A percentile compares a stretch with the other conserved stretches of the same genome.
These are phyloP conservation scores for Musa schizocarpa DNA, from an alignment of 176 grass and related monocot species.

Conservation along the genomic window DNA sequence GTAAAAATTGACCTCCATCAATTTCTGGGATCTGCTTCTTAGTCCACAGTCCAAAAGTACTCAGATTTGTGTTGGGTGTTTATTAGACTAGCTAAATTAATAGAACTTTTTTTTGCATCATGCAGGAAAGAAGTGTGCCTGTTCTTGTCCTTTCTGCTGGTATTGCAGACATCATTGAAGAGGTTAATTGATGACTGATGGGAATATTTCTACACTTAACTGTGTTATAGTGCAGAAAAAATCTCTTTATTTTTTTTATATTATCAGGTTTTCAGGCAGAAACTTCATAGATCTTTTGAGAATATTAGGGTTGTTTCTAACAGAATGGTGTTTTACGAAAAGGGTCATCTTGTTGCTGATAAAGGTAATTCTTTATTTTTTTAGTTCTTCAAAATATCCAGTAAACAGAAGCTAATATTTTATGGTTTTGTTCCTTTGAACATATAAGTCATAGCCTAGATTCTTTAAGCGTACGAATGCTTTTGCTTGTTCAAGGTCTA, in stretches of 20 bases:
- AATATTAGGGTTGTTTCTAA: slow-evolving; percentile 92
- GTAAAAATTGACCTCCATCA: slow-evolving; percentile 32
- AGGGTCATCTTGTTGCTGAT: slow-evolving; percentile 63
- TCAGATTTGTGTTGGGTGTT: neutral
- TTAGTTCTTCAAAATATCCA: neutral
- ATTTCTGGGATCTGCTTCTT: neutral
- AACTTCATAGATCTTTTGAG: slow-evolving; percentile 67
- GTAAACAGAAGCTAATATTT: too few species aligned
- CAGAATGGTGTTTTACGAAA: slow-evolving; percentile 85
- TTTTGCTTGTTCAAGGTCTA: slow-evolving; percentile 56
- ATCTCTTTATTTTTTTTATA: neutral
- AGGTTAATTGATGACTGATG: slow-evolving; percentile 24
- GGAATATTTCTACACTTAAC: neutral
- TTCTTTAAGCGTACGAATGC: neutral
- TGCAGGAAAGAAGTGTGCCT: slow-evolving; percentile 79
- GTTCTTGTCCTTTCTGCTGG: slow-evolving; percentile 90
- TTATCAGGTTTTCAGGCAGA: slow-evolving; percentile 77
- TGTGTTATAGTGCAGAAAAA: neutral
- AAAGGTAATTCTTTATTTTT: slow-evolving; percentile 50
- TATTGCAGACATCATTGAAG: slow-evolving; percentile 90
- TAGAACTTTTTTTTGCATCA: slow-evolving; percentile 9
- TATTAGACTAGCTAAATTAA: neutral
- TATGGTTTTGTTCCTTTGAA: neutral
- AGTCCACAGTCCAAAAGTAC: neutral
- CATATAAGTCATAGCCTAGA: neutral